A percentile compares a stretch with the other conserved stretches of the same genome.
phyloP scores from a whole-genome alignment of 495 filamentous ascomycete genomes.

The Neurospora hispaniola region DNA sequence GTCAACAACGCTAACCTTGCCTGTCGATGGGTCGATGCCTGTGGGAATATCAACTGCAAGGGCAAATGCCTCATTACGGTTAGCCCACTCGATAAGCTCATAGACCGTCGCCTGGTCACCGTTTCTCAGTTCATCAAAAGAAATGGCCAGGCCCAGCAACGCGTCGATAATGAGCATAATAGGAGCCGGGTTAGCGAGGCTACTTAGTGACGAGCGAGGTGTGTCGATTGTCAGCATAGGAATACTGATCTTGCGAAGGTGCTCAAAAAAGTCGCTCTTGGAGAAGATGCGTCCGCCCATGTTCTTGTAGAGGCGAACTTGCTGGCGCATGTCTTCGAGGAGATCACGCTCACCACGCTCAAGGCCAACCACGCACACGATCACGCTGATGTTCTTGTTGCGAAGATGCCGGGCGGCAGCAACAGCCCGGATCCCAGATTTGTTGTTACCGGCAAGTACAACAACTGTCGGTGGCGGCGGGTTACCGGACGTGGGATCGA shows the following conservation, averaged over 20 bases:
- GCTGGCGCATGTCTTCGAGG: slow-evolving; percentile 60
- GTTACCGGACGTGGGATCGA: slow-evolving; percentile 19
- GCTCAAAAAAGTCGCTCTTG: slow-evolving; percentile 43
- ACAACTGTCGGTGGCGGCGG: slow-evolving; percentile 51
- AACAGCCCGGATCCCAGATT: slow-evolving; percentile 71
- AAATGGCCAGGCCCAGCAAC: slow-evolving; percentile 69
- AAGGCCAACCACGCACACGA: slow-evolving; percentile 72
- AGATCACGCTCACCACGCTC: slow-evolving; percentile 55
- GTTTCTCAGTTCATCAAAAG: slow-evolving; percentile 71
- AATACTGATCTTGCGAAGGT: slow-evolving; percentile 30
- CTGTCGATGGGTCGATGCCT: slow-evolving; percentile 70
- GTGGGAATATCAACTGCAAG: slow-evolving; percentile 80
- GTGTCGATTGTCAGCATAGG: slow-evolving; percentile 28
- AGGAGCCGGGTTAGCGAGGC: slow-evolving; percentile 26
- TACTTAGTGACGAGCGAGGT: slow-evolving; percentile 22
- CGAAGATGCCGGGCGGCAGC: slow-evolving; percentile 79
- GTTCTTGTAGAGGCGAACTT: slow-evolving; percentile 65
- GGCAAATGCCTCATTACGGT: slow-evolving; percentile 64
- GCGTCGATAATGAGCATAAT: slow-evolving; percentile 84
- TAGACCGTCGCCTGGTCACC: slow-evolving; percentile 75
- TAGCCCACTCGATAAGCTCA: slow-evolving; percentile 79
- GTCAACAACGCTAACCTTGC: slow-evolving; percentile 48
- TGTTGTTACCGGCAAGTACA: slow-evolving; percentile 80
- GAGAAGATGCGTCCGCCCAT: slow-evolving; percentile 60
- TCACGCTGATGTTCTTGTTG: slow-evolving; percentile 65